These are phyloP conservation scores for Alnus glutinosa DNA, from an alignment of 306 rosid species.

Conservation along the genomic window DNA sequence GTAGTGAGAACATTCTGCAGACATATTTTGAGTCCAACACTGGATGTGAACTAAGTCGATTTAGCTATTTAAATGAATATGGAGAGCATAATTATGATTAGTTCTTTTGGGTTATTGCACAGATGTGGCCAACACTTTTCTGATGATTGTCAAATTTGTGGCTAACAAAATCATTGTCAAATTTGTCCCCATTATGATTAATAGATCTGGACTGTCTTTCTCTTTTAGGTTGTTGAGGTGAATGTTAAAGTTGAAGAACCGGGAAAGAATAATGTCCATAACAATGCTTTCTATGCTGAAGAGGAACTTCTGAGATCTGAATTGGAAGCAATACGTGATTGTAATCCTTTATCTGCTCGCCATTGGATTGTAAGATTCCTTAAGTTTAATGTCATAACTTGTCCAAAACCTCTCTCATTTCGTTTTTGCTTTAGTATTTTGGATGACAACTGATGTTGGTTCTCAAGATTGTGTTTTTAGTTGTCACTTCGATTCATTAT, in stretches of 20 bases:
- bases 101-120: not conserved
- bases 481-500: slow-evolving; percentile 1
- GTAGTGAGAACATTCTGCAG: too few relatives aligned
- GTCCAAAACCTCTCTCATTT: slow-evolving; percentile 9
- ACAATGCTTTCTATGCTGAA: slow-evolving; percentile 80
- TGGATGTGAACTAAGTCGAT: too few relatives aligned
- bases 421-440: slow-evolving; percentile 28
- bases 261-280: slow-evolving; percentile 71
- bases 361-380: slow-evolving; percentile 76
- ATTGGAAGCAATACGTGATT: slow-evolving; percentile 75
- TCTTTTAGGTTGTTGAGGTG: slow-evolving; percentile 64
- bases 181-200: slow-evolving; percentile 7
- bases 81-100: not conserved
- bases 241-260: slow-evolving; percentile 76
- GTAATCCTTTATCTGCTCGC: slow-evolving; percentile 72
- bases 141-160: not conserved
- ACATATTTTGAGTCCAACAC: too few relatives aligned
- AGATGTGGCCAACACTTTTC: not conserved
- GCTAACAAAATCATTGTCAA: not conserved
- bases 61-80: too few relatives aligned
- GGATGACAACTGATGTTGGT: not conserved
- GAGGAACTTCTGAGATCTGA: slow-evolving; percentile 71
- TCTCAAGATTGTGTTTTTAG: slow-evolving; percentile 3
- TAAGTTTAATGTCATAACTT: not conserved
- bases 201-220: not conserved